A percentile compares a stretch with the other conserved stretches of the same genome.
phyloP scores from a whole-genome alignment of 2,329 filamentous ascomycete species.

The Fusarium ramigenum region DNA sequence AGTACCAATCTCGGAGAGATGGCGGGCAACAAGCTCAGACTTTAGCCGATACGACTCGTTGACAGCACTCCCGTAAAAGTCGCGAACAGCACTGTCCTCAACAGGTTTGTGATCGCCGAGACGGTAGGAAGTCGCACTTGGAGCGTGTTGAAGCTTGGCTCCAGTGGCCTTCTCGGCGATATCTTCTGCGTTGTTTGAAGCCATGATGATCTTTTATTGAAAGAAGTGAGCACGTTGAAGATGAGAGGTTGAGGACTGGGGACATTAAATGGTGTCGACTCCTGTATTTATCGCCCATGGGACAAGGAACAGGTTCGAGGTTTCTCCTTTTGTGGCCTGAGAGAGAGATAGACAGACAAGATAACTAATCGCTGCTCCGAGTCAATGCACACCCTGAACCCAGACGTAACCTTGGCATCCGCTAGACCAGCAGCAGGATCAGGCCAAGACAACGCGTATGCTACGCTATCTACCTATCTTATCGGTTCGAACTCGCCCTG shows the following conservation, averaged over 20 bases:
- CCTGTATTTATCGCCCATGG: neutral
- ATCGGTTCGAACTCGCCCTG: neutral
- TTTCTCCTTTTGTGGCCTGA: neutral
- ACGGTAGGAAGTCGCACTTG: neutral
- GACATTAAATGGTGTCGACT: neutral
- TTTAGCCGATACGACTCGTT: conserved; percentile 3
- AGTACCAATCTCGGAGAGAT: neutral
- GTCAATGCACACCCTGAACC: neutral
- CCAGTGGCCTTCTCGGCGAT: neutral
- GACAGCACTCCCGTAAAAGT: neutral
- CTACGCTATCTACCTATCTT: conserved; percentile 1
- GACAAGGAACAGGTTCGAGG: neutral
- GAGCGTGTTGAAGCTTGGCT: neutral
- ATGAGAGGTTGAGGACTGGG: neutral
- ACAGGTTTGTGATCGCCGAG: neutral
- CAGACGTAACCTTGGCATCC: neutral
- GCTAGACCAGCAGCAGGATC: neutral
- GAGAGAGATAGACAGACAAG: neutral
- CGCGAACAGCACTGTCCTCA: neutral
- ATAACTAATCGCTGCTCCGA: neutral
- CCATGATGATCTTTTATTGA: neutral
- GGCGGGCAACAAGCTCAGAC: neutral
- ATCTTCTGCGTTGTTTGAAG: neutral
- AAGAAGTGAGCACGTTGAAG: neutral
- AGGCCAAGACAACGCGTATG: neutral